Percentiles rank a stretch among this genome's conserved stretches.
Evolutionary conservation across 495 filamentous ascomycete genomes (phyloP).

Genomic region (Friedmanniomyces simplex): DNA sequence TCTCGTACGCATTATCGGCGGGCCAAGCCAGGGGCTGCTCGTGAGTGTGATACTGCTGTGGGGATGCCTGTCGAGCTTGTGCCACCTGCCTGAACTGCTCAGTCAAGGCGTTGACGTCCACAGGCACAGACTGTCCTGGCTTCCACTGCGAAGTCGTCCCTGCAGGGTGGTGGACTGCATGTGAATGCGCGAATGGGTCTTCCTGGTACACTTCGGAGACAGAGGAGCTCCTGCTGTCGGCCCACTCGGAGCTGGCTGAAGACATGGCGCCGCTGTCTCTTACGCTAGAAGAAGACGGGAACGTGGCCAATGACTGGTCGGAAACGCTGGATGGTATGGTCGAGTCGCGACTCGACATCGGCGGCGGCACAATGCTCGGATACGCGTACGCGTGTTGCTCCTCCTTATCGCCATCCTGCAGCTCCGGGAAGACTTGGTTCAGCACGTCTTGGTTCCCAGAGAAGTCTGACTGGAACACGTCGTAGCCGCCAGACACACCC

Average conservation of each 20-base stretch:
- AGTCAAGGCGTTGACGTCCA: constrained; percentile 11
- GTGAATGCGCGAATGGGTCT: background rate
- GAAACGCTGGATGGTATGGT: constrained; percentile 13
- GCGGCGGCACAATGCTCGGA: background rate
- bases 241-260: constrained; percentile 12
- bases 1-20: constrained; percentile 13
- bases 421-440: constrained; percentile 10
- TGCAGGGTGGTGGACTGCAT: background rate
- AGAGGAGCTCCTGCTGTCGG: constrained; percentile 16
- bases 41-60: constrained; percentile 1
- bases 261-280: background rate
- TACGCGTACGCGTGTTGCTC: background rate
- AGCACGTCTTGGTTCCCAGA: constrained; percentile 2
- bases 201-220: constrained; percentile 1
- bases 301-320: background rate
- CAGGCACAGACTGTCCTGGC: constrained; percentile 19
- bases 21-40: constrained; percentile 21
- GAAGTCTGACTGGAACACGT: constrained; percentile 3
- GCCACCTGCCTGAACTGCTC: constrained; percentile 14
- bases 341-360: constrained; percentile 18
- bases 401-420: background rate
- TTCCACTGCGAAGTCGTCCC: constrained; percentile 12
- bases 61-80: background rate
- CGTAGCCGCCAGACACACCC: background rate
- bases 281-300: constrained; percentile 5